phyloP scores from a whole-genome alignment of 352 stramenopile genomes.

The Phytopythium oedochilum region DNA sequence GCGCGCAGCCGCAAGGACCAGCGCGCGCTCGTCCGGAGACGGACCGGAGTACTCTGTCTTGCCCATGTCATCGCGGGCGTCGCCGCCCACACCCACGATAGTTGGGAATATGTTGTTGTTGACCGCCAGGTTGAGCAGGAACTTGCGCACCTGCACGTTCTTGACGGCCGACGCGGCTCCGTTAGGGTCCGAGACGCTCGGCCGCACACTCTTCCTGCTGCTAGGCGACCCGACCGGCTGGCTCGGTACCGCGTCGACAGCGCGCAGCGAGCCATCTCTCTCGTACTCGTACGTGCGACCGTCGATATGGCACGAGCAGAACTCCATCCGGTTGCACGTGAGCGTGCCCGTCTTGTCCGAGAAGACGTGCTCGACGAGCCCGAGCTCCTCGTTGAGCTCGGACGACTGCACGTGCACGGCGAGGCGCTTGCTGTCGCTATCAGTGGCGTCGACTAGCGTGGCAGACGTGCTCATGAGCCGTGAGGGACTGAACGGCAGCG shows the following conservation, averaged over 20 bases:
- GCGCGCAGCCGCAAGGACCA: slow-evolving; percentile 49
- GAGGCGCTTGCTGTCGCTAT: slow-evolving; percentile 29
- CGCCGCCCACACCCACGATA: neutral
- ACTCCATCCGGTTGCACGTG: slow-evolving; percentile 92
- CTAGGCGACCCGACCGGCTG: too few relatives aligned
- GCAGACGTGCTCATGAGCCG: neutral
- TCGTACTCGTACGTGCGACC: slow-evolving; percentile 51
- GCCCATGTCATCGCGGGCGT: neutral
- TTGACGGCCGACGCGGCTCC: slow-evolving; percentile 7
- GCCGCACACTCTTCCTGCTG: slow-evolving; percentile 4
- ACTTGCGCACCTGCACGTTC: slow-evolving; percentile 23
- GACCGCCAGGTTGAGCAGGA: slow-evolving; percentile 48
- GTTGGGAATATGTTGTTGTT: slow-evolving; percentile 58
- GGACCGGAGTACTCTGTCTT: slow-evolving; percentile 65
- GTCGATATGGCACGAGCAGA: slow-evolving; percentile 90
- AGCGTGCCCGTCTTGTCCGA: slow-evolving; percentile 93
- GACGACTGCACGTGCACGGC: slow-evolving; percentile 69
- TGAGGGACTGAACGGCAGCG: neutral
- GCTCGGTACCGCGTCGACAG: slow-evolving; percentile 10
- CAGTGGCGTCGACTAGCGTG: neutral
- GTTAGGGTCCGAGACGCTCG: slow-evolving; percentile 2
- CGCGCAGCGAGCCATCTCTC: slow-evolving; percentile 15
- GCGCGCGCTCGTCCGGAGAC: slow-evolving; percentile 71
- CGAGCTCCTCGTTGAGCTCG: slow-evolving; percentile 90
- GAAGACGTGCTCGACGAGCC: slow-evolving; percentile 96